Evolutionary conservation across 148 eudicot genomes (phyloP).

Genomic region (Cornus suecica): DNA sequence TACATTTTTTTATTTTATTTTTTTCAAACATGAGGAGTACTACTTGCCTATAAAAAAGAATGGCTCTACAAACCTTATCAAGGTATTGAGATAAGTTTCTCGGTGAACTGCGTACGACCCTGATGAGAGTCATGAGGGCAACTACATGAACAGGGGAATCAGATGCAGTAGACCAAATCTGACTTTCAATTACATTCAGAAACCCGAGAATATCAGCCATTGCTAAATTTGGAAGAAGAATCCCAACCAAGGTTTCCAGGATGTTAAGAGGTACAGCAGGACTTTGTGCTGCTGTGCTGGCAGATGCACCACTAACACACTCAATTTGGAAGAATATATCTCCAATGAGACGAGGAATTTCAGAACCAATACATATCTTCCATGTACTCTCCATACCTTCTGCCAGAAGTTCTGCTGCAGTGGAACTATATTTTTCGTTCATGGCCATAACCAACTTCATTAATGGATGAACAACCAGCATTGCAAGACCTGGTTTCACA

Average conservation of each 20-base stretch:
- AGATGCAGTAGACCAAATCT: constrained; percentile 98
- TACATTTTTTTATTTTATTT: too few relatives aligned
- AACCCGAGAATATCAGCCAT: constrained; percentile 84
- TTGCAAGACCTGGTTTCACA: constrained; percentile 72
- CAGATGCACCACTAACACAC: constrained; percentile 72
- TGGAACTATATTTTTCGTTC: constrained; percentile 85
- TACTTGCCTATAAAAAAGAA: constrained; percentile 6
- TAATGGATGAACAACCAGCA: constrained; percentile 68
- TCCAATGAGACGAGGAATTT: constrained; percentile 77
- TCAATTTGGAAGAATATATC: constrained; percentile 94
- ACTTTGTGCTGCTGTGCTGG: constrained; percentile 37
- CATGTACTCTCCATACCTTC: constrained; percentile 99
- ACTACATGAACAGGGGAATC: constrained; percentile 96
- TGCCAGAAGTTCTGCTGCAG: constrained; percentile 94
- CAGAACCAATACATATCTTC: constrained; percentile 79
- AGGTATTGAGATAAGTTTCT: constrained; percentile 76
- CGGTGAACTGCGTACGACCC: constrained; percentile 89
- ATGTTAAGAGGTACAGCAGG: constrained; percentile 57
- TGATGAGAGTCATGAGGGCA: constrained; percentile 71
- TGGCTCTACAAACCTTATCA: constrained; percentile 68
- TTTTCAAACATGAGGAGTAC: constrained; percentile 2
- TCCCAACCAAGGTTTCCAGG: constrained; percentile 66
- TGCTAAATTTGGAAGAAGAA: constrained; percentile 95
- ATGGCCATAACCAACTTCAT: constrained; percentile 88
- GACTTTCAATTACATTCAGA: constrained; percentile 81